phyloP scores from a whole-genome alignment of 306 rosid species.

The Dryas octopetala region DNA sequence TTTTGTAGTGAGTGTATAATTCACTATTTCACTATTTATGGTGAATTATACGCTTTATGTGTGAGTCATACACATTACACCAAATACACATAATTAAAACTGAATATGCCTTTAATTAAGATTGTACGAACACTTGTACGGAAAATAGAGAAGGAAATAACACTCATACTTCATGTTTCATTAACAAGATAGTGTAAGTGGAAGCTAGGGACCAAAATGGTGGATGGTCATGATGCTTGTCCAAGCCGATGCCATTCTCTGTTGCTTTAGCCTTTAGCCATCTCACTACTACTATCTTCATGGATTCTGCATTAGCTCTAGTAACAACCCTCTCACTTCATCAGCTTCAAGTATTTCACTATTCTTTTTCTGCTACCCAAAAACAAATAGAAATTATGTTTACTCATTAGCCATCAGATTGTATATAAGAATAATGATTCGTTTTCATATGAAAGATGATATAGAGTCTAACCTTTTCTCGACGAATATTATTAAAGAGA shows the following conservation, averaged over 20 bases:
- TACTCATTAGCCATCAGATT: too few species aligned
- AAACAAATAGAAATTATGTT: background rate
- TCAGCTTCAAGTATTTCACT: slow-evolving; percentile 71
- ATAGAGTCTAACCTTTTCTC: too few species aligned
- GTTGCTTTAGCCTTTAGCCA: slow-evolving; percentile 25
- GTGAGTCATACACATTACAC: too few species aligned
- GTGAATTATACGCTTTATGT: too few species aligned
- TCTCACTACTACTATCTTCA: slow-evolving; percentile 45
- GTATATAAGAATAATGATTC: background rate
- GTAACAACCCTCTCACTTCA: slow-evolving; percentile 65
- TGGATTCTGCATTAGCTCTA: slow-evolving; percentile 70
- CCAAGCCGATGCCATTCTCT: slow-evolving; percentile 41
- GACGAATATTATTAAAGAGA: too few species aligned
- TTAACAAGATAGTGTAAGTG: slow-evolving; percentile 43
- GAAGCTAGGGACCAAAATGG: slow-evolving; percentile 37
- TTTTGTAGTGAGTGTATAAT: too few species aligned
- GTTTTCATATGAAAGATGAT: background rate
- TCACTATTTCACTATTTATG: too few species aligned
- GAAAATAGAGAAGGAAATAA: background rate
- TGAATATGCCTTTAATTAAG: background rate
- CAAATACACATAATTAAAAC: too few species aligned
- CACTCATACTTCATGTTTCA: slow-evolving; percentile 24
- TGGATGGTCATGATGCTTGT: slow-evolving; percentile 38
- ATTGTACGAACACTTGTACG: background rate
- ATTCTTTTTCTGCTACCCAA: slow-evolving; percentile 60